Evolutionary conservation across 768 basidiomycete genomes (phyloP).

Genomic region (Amylocystis lapponica): DNA sequence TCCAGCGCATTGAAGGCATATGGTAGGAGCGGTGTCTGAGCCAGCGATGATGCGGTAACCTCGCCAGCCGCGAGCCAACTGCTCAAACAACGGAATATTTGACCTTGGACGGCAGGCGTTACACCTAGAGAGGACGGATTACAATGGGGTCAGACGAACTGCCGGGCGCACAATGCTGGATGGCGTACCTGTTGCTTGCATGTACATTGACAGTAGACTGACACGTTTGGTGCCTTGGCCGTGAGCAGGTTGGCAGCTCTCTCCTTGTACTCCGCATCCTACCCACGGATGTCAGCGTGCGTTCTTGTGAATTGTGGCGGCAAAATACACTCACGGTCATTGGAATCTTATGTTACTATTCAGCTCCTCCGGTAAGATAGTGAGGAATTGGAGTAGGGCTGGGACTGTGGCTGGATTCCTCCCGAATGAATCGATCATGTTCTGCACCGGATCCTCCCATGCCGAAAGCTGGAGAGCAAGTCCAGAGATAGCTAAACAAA

Average conservation of each 20-base stretch:
- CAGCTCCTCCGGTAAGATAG: conserved; percentile 86
- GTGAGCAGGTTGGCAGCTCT: conserved; percentile 59
- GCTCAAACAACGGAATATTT: conserved; percentile 80
- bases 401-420: conserved; percentile 79
- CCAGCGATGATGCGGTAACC: conserved; percentile 55
- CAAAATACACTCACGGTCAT: conserved; percentile 59
- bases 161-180: not conserved
- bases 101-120: conserved; percentile 67
- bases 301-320: too few relatives aligned
- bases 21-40: conserved; percentile 72
- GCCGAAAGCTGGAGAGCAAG: conserved; percentile 83
- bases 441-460: conserved; percentile 78
- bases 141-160: conserved; percentile 1
- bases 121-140: conserved; percentile 52
- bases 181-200: conserved; percentile 74
- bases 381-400: conserved; percentile 82
- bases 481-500: conserved; percentile 86
- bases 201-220: conserved; percentile 79
- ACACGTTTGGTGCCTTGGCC: conserved; percentile 67
- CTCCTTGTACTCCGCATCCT: conserved; percentile 75
- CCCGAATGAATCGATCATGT: conserved; percentile 82
- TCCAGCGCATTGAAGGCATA: conserved; percentile 81
- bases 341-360: conserved; percentile 81
- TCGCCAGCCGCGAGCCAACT: conserved; percentile 91
- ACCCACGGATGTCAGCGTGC: conserved; percentile 6